Conservation (phyloP, 345 rosid genomes). For the Eucalyptus grandis region DNA sequence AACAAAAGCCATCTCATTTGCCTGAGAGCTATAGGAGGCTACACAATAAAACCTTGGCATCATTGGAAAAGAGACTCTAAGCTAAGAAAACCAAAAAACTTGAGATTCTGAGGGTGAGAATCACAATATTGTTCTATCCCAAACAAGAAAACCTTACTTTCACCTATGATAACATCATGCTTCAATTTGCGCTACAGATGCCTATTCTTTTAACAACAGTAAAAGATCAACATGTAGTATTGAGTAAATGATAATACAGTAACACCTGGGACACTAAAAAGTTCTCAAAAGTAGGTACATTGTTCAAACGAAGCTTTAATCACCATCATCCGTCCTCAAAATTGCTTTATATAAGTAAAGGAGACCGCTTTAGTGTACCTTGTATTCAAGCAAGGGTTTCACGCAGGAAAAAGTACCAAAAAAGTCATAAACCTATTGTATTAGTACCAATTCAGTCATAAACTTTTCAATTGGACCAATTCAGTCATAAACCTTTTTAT, state of each 20-base stretch:
- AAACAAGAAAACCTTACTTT: neutral
- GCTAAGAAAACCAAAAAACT: neutral
- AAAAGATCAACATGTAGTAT: neutral
- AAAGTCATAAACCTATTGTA: too few relatives aligned
- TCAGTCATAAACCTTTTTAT: too few relatives aligned
- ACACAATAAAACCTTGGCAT: neutral
- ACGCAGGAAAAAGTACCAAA: constrained; percentile 1
- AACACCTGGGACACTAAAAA: neutral
- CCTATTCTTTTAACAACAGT: neutral
- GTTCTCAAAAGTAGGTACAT: neutral
- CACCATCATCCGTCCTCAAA: neutral
- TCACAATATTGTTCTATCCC: neutral
- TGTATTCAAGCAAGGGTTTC: constrained; percentile 34
- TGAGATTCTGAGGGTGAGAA: neutral
- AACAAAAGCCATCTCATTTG: neutral
- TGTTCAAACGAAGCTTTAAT: neutral
- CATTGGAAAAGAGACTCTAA: neutral
- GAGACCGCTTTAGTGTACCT: constrained; percentile 6
- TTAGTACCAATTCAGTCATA: too few relatives aligned
- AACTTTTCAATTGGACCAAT: too few relatives aligned
- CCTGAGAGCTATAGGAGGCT: neutral
- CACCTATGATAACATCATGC: neutral
- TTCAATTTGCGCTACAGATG: neutral
- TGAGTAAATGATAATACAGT: neutral
- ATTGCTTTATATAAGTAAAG: neutral